phyloP scores from a whole-genome alignment of 163 green algal genomes.

The Prototheca wickerhamii region DNA sequence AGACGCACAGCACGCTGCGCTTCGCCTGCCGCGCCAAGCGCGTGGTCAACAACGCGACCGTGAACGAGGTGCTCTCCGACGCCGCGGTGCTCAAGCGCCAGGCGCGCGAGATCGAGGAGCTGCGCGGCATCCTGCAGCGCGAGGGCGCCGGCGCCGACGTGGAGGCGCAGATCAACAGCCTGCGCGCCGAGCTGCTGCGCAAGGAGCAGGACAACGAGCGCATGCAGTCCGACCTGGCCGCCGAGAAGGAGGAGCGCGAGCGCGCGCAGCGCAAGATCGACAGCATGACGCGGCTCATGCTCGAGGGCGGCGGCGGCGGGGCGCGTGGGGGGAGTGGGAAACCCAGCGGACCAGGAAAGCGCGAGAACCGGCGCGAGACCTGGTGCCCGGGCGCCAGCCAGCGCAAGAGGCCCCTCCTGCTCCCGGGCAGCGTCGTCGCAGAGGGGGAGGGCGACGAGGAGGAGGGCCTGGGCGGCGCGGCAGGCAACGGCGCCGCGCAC shows the following conservation, averaged over 20 bases:
- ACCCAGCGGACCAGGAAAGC: conserved; percentile 4
- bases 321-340: neutral
- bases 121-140: conserved; percentile 49
- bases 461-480: neutral
- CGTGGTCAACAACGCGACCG: conserved; percentile 89
- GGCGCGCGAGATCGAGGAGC: conserved; percentile 87
- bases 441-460: conserved; percentile 11
- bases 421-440: conserved; percentile 11
- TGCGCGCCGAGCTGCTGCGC: conserved; percentile 70
- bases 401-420: conserved; percentile 18
- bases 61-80: conserved; percentile 90
- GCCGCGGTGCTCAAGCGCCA: conserved; percentile 85
- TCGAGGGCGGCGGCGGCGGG: conserved; percentile 11
- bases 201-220: conserved; percentile 77
- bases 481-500: too few relatives aligned
- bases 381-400: conserved; percentile 36
- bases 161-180: conserved; percentile 57
- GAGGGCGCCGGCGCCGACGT: conserved; percentile 37
- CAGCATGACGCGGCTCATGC: conserved; percentile 43
- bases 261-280: conserved; percentile 66
- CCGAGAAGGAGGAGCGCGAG: conserved; percentile 65
- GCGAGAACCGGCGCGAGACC: conserved; percentile 41
- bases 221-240: conserved; percentile 60
- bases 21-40: conserved; percentile 90
- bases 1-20: conserved; percentile 87